Evolutionary conservation across 106 monocot genomes (phyloP), one percentile per base, ranked within the genome.

Genomic region (Hemerocallis citrina): DNA sequence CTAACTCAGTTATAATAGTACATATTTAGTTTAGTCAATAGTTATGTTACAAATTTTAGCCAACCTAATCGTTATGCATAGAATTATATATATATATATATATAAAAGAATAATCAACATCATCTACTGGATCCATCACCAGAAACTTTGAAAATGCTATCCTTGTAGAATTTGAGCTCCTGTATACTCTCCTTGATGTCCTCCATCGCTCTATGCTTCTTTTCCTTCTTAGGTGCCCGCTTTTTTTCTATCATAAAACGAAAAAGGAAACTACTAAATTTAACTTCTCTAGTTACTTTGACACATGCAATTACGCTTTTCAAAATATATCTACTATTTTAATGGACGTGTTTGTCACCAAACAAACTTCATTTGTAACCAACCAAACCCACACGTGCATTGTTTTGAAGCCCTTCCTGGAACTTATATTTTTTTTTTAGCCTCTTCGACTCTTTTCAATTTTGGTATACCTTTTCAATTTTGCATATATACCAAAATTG

Each of bases 141-240:
- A n/a, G n/a, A n/a, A n/a, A n/a, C n/a, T 76, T 88, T 89, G 58
- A 88, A 89, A 32, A 89, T 93, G 55, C 48, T 88, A 32, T 82
- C 79, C 49, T 82, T 88, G 70, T 82, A 93, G 47, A 70, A 88
- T 57, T 75, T 79, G 31, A 93, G 82, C 59, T 93, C 89, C 35
- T 56, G 65, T 52, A 93, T 89, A 65, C 93, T 93, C 62, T 93
- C 93, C 70, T 61, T 79, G 38, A 93, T 93, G 52, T 93, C 93
- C 63, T 93, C 93, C 89, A 89, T 79, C 48, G 93, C 93, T 65
- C 93, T 77, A 64, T 93, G 93, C 20, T 32, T 89, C 31, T 85
- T 93, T 55, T 65, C 74, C 77, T 93, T 93, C 17, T 8, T 9
- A 56, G 93, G 93, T 22, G 82, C 79, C 28, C 29, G 68, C 27